phyloP scores from a whole-genome alignment of 139 green algal genomes.

The Mesostigma viride region DNA sequence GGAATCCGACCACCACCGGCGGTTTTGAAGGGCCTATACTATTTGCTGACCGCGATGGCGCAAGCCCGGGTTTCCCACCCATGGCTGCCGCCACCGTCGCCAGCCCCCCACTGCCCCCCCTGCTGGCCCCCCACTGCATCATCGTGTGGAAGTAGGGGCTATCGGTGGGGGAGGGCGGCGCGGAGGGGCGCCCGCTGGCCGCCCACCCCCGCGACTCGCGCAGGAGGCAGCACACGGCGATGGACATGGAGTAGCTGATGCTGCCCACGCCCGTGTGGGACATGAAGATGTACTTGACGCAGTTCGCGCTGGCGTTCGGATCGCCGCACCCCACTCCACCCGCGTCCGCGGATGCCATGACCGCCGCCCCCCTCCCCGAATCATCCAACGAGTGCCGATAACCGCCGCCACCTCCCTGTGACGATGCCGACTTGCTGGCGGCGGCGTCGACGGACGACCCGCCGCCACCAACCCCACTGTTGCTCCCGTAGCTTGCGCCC shows the following conservation, averaged over 20 bases:
- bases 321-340: too few relatives aligned
- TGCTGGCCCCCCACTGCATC: too few relatives aligned
- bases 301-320: too few relatives aligned
- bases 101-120: not conserved
- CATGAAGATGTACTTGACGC: conserved; percentile 20
- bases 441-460: not conserved
- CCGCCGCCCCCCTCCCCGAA: too few relatives aligned
- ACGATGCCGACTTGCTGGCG: not conserved
- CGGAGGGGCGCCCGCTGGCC: not conserved
- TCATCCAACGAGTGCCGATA: too few relatives aligned
- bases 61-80: not conserved
- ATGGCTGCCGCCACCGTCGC: not conserved
- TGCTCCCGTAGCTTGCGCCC: not conserved
- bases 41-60: not conserved
- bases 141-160: not conserved
- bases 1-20: not conserved
- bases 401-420: not conserved
- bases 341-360: too few relatives aligned
- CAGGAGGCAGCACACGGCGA: conserved; percentile 9
- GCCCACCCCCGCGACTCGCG: not conserved
- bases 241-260: conserved; percentile 19
- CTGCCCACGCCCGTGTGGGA: conserved; percentile 22
- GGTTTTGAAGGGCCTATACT: not conserved
- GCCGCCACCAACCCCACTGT: not conserved
- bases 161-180: not conserved